Base-by-base conservation (phyloP, 768 basidiomycete species). In the Pisolithus orientalis region DNA sequence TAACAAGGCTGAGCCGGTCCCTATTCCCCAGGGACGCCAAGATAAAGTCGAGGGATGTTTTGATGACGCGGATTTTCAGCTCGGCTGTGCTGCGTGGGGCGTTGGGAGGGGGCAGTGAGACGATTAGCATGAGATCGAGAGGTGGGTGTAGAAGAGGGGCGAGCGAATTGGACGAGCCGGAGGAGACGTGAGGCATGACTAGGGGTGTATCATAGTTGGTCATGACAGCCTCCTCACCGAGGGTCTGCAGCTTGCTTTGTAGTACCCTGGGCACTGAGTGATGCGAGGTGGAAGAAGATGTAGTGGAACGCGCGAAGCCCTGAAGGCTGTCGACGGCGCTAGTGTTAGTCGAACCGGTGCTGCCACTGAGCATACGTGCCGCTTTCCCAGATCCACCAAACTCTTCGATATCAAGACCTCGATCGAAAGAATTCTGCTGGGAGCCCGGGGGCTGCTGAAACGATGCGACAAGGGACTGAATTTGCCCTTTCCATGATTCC, bases 11-110 rank as follows among this genome's bases (percentile, higher is more conserved):
- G 53, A 99, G 62, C 4, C 96, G 80, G 62, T 97, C 96, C 60
- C 78, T 83, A 16, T 76, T 71, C 5, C 86, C 83, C 50, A 96
- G 67, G 8, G 87, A 84, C 13, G 85, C 83, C 40, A 96, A 70
- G 47, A 91, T 67, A 66, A 97, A 97, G 60, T 94, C 88, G 37
- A 99, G 76, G 0, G 94, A 87, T 8, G 85, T 78, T 63, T 85
- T 86, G 72, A 99, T 89, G 25, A 98, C 88, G 39, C 91, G 87
- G 46, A 88, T 63, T 69, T 97, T 97, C 58, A 98, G 80, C 51
- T 82, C 80, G 4, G 90, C 86, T 6, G 90, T 90, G 59, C 87
- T 86, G 7, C 84, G 86, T 21, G 79, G 75, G 31, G 87, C 78
- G 43, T 72, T 76, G 0, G 85, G 79, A 6, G 88, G 80, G 5